These are phyloP conservation scores for Phialophora macrospora DNA, from an alignment of 2,329 filamentous ascomycete genomes.

Conservation along the genomic window DNA sequence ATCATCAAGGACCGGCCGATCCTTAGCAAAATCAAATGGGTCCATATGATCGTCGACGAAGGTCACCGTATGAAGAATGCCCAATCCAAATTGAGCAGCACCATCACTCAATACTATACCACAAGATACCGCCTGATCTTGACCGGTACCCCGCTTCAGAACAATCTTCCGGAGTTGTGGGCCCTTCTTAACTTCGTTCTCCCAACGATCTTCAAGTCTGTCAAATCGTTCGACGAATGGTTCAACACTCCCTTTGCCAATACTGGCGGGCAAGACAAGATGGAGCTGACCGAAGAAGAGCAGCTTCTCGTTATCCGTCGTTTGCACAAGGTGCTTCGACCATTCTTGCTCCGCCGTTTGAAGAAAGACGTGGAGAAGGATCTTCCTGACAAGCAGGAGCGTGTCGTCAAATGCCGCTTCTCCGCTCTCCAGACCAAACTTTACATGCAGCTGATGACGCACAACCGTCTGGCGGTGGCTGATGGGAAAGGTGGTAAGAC, in stretches of 20 bases:
- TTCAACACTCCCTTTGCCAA: conserved; percentile 99
- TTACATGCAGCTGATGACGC: conserved; percentile 96
- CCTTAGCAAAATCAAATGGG: conserved; percentile 98
- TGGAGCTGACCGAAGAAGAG: conserved; percentile 99
- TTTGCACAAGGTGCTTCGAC: conserved; percentile 94
- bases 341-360: conserved; percentile 95
- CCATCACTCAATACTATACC: conserved; percentile 91
- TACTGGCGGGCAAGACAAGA: conserved; percentile 96
- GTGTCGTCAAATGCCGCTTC: conserved; percentile 99
- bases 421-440: conserved; percentile 90
- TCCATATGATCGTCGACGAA: conserved; percentile 99
- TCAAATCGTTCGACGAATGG: conserved; percentile 99
- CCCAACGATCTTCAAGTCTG: conserved; percentile 98
- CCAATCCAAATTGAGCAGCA: conserved; percentile 92
- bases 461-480: conserved; percentile 92
- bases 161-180: conserved; percentile 96
- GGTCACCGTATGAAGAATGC: conserved; percentile 99
- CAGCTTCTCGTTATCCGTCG: conserved; percentile 97
- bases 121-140: conserved; percentile 95
- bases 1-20: conserved; percentile 98
- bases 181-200: conserved; percentile 97
- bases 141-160: conserved; percentile 95
- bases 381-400: conserved; percentile 96
- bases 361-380: conserved; percentile 99
- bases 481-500: conserved; percentile 96